Base-by-base conservation (phyloP, 305 asterid species). In the Fraxinus nigra region DNA sequence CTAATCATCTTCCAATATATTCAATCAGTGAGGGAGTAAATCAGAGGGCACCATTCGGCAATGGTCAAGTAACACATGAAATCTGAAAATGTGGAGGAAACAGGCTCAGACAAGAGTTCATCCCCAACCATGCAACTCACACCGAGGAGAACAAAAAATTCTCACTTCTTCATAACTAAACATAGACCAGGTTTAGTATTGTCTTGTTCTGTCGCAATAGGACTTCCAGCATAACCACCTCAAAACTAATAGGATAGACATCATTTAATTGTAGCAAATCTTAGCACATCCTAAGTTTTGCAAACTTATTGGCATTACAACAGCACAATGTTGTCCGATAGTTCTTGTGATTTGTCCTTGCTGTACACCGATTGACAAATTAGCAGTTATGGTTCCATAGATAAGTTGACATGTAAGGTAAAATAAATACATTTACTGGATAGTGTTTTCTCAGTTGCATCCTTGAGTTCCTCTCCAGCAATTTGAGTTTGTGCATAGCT, bases 401-500 rank as follows among this genome's bases (percentile, higher is more conserved):
- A 24, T 3, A 67, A 20, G 30, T 59, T 20, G 30, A 59, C 69
- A 30, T 67, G 14, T 65, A 65, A 26, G 72, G 34, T 65, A 26
- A 26, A 65, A 65, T 4, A 65, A 65, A 22, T 26, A 65, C 16
- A 26, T 22, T 22, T 22, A 22, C 33, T 65, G 18, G 35, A 65
- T 22, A 65, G 72, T 65, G 67, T 65, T 9, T 51, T 22, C 72
- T 65, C 72, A 8, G 34, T 26, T 65, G 72, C 72, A 56, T 65
- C 72, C 35, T 26, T 65, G 72, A 65, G 72, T 67, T 67, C 74
- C 73, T 67, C 32, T 67, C 74, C 34, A 59, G 69, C 69, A 20
- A 59, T 20, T 59, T 20, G 69, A 20, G 69, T 59, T 59, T 59
- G 69, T 20, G 13, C 30, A 59, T 18, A 59, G 69, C 35, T 8